Evolutionary conservation across 2,329 filamentous ascomycete species (phyloP), one percentile per base, ranked within the genome.

Genomic region (Coniochaeta prunicola): DNA sequence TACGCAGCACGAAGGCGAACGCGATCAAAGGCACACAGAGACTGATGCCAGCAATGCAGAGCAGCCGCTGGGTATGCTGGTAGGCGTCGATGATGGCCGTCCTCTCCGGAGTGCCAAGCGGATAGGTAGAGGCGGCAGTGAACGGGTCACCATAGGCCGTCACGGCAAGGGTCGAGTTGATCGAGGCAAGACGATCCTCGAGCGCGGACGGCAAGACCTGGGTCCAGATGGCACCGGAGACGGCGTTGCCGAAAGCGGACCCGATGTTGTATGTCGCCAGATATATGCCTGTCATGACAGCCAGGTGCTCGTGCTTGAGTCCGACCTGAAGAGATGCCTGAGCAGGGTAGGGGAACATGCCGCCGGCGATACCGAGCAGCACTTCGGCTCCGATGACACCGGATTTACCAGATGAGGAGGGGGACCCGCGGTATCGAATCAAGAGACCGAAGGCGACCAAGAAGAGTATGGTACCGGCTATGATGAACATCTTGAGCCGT

Each of bases 361-460:
- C 85, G 45, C 84, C 84, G 0, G 83, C 83, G 57, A 87, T 76
- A 63, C 85, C 85, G 1, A 88, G 76, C 5, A 88, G 71, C 8
- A 87, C 74, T 67, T 88, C 83, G 1, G 80, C 84, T 17, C 80
- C 85, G 59, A 88, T 82, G 58, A 88, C 75, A 30, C 85, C 85
- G 1, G 78, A 76, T 59, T 82, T 74, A 60, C 72, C 76, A 10
- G 74, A 68, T 0, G 64, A 59, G 19, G 66, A 70, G 12, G 74
- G 65, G 6, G 79, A 77, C 36, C 84, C 84, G n/a, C 85, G 82
- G 74, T 77, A 88, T 63, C 77, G 76, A 65, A 88, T 87, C 19
- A 88, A 74, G 1, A 88, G 76, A 10, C 85, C 85, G 62, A 87
- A 88, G 0, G 85, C 84, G n/a, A 85, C 81, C 65, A 85, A 75